phyloP scores from a whole-genome alignment of 2,329 filamentous ascomycete species.

The Rhynchosporium agropyri region DNA sequence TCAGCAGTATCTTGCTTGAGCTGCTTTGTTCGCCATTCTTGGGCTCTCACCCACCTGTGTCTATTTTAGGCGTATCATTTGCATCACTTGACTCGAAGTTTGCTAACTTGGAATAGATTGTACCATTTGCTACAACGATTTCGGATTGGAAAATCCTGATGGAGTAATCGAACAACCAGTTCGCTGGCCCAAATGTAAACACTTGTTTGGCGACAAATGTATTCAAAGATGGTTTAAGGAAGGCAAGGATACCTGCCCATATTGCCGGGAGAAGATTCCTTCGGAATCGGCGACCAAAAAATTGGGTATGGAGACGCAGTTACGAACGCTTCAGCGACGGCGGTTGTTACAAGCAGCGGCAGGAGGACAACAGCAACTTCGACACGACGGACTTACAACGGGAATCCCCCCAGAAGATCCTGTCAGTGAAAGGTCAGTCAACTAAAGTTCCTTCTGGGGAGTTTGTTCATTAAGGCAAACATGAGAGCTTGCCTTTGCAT shows the following conservation, averaged over 20 bases:
- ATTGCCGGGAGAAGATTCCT: conserved; percentile 63
- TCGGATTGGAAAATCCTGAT: conserved; percentile 58
- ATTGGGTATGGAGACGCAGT: conserved; percentile 8
- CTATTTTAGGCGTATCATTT: neutral
- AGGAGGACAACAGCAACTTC: neutral
- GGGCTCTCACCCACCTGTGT: too few relatives aligned
- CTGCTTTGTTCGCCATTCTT: neutral
- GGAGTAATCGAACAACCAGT: conserved; percentile 59
- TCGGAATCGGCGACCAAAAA: conserved; percentile 47
- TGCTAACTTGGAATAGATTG: conserved; percentile 50
- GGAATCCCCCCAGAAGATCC: conserved; percentile 11
- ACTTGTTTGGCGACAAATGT: conserved; percentile 65
- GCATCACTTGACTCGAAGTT: neutral
- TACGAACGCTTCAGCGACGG: conserved; percentile 21
- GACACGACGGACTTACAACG: neutral
- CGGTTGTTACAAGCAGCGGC: conserved; percentile 17
- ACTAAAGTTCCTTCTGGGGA: neutral
- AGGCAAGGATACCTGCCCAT: conserved; percentile 64
- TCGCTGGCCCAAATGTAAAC: conserved; percentile 62
- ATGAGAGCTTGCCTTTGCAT: neutral
- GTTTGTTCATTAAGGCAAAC: neutral
- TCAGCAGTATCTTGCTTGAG: too few relatives aligned
- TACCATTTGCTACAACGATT: conserved; percentile 67
- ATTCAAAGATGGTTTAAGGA: conserved; percentile 65
- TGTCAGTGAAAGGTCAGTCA: conserved; percentile 9